These are phyloP conservation scores for Candida sakaeoensis DNA, from an alignment of 805 yeast species.

Conservation along the genomic window DNA sequence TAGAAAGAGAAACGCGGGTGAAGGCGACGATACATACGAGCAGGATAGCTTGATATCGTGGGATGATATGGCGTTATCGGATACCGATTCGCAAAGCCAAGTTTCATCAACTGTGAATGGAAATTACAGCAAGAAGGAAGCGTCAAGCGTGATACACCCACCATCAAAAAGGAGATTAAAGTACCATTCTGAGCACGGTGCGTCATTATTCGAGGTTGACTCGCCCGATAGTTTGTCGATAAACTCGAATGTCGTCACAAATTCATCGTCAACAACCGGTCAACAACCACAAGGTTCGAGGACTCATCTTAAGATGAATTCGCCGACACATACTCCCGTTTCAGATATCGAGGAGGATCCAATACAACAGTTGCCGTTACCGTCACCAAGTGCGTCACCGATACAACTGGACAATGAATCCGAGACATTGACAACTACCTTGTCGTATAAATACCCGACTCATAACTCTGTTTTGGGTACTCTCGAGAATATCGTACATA, in stretches of 20 bases:
- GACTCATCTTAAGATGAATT: slow-evolving; percentile 20
- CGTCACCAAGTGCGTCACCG: slow-evolving; percentile 67
- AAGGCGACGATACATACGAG: slow-evolving; percentile 12
- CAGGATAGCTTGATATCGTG: slow-evolving; percentile 13
- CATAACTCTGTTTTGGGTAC: not conserved
- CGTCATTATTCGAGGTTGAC: slow-evolving; percentile 8
- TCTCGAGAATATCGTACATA: slow-evolving; percentile 14
- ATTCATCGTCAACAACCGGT: not conserved
- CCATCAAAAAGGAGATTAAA: slow-evolving; percentile 38
- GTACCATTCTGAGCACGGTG: slow-evolving; percentile 5
- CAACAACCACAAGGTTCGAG: not conserved
- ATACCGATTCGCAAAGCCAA: slow-evolving; percentile 26
- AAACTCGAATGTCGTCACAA: slow-evolving; percentile 3
- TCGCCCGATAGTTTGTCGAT: slow-evolving; percentile 9
- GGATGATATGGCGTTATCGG: slow-evolving; percentile 35
- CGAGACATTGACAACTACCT: slow-evolving; percentile 1
- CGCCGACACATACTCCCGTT: slow-evolving; percentile 32
- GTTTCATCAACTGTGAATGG: slow-evolving; percentile 11
- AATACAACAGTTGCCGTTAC: slow-evolving; percentile 54
- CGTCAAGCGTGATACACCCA: slow-evolving; percentile 25
- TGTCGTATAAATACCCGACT: not conserved
- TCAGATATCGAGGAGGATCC: slow-evolving; percentile 34
- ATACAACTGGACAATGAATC: slow-evolving; percentile 29
- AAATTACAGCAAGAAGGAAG: not conserved
- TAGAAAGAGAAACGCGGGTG: slow-evolving; percentile 19